phyloP scores from a whole-genome alignment of 2,329 filamentous ascomycete species.

The Lasiodiplodia hormozganensis region DNA sequence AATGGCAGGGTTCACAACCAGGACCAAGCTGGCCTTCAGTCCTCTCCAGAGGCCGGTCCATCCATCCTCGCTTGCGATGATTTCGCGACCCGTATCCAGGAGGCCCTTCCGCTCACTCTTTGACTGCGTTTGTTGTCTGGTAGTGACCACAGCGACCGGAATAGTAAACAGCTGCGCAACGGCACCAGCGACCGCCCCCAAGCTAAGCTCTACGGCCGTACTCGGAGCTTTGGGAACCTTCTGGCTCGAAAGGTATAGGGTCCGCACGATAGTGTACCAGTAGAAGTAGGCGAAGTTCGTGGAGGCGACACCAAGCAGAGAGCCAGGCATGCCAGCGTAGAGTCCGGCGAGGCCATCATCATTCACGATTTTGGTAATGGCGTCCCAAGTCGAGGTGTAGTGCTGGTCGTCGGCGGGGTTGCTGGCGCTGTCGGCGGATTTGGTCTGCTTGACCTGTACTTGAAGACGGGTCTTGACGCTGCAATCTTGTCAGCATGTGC shows the following conservation, averaged over 20 bases:
- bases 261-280: conserved; percentile 91
- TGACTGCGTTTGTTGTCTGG: conserved; percentile 90
- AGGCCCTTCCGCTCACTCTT: conserved; percentile 86
- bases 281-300: conserved; percentile 99
- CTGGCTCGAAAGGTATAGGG: conserved; percentile 71
- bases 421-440: conserved; percentile 37
- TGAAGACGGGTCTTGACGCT: conserved; percentile 97
- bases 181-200: conserved; percentile 88
- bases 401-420: conserved; percentile 65
- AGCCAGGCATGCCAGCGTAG: conserved; percentile 86
- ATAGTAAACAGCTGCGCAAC: conserved; percentile 96
- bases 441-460: conserved; percentile 79
- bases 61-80: conserved; percentile 89
- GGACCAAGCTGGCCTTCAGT: conserved; percentile 90
- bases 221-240: conserved; percentile 70
- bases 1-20: conserved; percentile 96
- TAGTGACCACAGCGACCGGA: conserved; percentile 93
- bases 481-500: conserved; percentile 28
- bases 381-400: conserved; percentile 88
- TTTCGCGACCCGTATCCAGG: conserved; percentile 85
- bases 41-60: conserved; percentile 91
- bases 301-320: conserved; percentile 89
- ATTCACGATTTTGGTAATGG: conserved; percentile 81
- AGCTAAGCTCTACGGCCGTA: conserved; percentile 79
- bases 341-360: conserved; percentile 82